Evolutionary conservation across 2,329 filamentous ascomycete genomes (phyloP), one percentile per base, ranked within the genome.

Genomic region (Sporothrix sp.): DNA sequence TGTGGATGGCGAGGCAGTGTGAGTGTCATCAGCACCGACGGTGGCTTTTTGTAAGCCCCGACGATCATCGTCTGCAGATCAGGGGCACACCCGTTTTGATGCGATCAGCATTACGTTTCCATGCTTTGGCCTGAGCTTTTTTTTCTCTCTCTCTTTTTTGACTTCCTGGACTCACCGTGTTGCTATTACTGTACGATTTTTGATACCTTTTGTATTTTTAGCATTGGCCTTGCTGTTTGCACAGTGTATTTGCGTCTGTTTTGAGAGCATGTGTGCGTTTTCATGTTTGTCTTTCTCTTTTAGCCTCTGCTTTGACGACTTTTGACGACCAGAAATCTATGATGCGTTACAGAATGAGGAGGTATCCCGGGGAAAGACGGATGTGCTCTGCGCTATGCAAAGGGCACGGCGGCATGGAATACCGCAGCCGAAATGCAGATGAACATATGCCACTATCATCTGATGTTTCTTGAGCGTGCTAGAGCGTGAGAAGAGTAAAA

Each of bases 1-100:
- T 81, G 76, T 58, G 69, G 71, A 54, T 81, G 77, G 77, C 72
- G 76, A 30, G 71, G 74, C 21, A 78, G 74, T 55, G 71, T 79
- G 27, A 74, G 75, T 27, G 72, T 79, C 11, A 69, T 78, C 44
- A 69, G 70, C 16, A 61, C 62, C 49, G 78, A 82, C 38, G 74
- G 76, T 30, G 74, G 73, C 18, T 78, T 81, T 57, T 59, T 80
- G 35, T 81, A 61, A 73, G 25, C 45, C 35, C 25, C 25, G 10
- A 28, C 5, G 25, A 28, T 28, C n/a, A n/a, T n/a, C n/a, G n/a
- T n/a, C n/a, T n/a, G n/a, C n/a, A n/a, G n/a, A n/a, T n/a, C n/a
- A n/a, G n/a, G n/a, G n/a, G n/a, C n/a, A n/a, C n/a, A n/a, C n/a
- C n/a, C n/a, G 45, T 36, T 43, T 18, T 28, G 11, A 21, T 37